Conservation (phyloP, 306 rosid genomes). For the Citrullus amarus region DNA sequence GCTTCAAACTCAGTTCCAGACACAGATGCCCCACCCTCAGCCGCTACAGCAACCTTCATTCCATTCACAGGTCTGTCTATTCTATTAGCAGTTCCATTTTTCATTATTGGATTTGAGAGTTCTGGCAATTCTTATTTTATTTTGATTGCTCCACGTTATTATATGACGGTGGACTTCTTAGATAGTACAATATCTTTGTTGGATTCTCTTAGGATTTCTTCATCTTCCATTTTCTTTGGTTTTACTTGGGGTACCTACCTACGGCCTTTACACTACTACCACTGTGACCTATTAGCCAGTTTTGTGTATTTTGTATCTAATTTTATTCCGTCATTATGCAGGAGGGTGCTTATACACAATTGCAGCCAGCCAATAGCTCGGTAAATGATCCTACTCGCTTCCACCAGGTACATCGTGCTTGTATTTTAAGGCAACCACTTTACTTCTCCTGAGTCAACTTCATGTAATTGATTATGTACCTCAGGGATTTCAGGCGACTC, state of each 20-base stretch:
- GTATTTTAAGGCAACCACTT: not conserved
- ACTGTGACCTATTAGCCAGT: not conserved
- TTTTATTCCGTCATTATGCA: constrained; percentile 8
- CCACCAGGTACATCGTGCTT: constrained; percentile 30
- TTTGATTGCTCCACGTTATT: not conserved
- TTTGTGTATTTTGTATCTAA: too few species aligned
- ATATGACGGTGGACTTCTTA: not conserved
- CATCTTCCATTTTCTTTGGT: not conserved
- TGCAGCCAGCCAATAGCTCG: constrained; percentile 23
- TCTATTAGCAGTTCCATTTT: constrained; percentile 2
- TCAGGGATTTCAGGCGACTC: constrained; percentile 56
- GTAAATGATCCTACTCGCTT: constrained; percentile 40
- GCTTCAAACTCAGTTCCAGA: constrained; percentile 50
- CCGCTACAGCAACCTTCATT: constrained; percentile 45
- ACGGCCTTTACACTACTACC: not conserved
- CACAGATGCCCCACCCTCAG: constrained; percentile 41
- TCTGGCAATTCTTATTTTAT: constrained; percentile 7
- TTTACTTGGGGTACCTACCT: not conserved
- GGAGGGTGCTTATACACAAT: constrained; percentile 48
- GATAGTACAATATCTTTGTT: not conserved
- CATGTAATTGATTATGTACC: constrained; percentile 10
- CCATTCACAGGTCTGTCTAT: constrained; percentile 36
- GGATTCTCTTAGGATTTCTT: not conserved
- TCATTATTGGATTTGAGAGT: not conserved
- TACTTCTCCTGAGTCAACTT: not conserved